Evolutionary conservation across 148 eudicot genomes (phyloP).

Genomic region (Vaccinium macrocarpon): DNA sequence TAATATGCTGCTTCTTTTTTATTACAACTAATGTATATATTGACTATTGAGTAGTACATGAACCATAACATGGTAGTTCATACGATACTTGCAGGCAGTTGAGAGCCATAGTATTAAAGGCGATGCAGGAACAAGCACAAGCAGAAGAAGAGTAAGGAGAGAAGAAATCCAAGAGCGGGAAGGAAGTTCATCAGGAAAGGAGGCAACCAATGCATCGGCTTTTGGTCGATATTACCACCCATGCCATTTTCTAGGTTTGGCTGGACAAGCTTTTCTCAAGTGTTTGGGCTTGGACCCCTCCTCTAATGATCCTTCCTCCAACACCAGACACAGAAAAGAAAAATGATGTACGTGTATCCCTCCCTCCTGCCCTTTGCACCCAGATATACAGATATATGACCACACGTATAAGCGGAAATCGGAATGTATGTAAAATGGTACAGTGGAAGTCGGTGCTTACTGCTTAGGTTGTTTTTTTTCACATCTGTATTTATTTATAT

Average conservation of each 20-base stretch:
- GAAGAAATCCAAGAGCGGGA: slow-evolving; percentile 38
- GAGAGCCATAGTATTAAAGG: slow-evolving; percentile 19
- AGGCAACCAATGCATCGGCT: slow-evolving; percentile 17
- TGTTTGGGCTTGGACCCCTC: slow-evolving; percentile 25
- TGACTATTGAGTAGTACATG: neutral
- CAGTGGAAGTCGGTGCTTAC: neutral
- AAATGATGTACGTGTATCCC: slow-evolving; percentile 12
- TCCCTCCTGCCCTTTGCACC: slow-evolving; percentile 5
- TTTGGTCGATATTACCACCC: slow-evolving; percentile 37
- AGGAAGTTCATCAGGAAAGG: slow-evolving; percentile 24
- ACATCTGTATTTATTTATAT: neutral
- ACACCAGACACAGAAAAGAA: slow-evolving; percentile 19
- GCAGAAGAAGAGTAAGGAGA: slow-evolving; percentile 25
- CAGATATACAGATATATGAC: neutral
- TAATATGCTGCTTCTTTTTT: neutral
- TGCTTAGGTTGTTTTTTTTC: neutral
- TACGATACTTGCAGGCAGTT: slow-evolving; percentile 27
- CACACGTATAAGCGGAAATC: neutral
- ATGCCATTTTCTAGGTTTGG: slow-evolving; percentile 44
- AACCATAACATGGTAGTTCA: too few relatives aligned
- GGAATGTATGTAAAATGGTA: neutral
- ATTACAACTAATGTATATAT: neutral
- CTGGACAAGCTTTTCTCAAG: slow-evolving; percentile 66
- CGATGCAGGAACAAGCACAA: slow-evolving; percentile 25
- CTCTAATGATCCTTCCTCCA: slow-evolving; percentile 15